A percentile compares a stretch with the other conserved stretches of the same genome.
Conservation (phyloP, 768 basidiomycete genomes). For the Podaxis sp. region DNA sequence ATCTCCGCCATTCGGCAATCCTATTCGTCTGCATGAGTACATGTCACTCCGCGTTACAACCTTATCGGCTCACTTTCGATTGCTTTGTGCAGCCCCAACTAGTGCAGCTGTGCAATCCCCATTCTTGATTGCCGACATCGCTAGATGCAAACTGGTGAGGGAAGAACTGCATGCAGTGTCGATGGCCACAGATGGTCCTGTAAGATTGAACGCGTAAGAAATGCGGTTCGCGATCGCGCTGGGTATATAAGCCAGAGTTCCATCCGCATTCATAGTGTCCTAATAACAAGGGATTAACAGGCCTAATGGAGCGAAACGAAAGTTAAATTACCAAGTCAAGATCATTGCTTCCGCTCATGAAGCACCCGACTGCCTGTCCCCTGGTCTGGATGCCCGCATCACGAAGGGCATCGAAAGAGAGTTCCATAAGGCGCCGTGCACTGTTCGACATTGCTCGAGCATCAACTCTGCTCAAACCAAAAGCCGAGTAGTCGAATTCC, state of each 20-base stretch:
- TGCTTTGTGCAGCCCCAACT: constrained; percentile 43
- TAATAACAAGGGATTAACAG: constrained; percentile 14
- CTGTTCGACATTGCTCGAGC: constrained; percentile 31
- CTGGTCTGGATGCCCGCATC: constrained; percentile 49
- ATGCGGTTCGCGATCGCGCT: constrained; percentile 38
- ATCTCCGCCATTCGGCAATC: constrained; percentile 33
- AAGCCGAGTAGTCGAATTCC: constrained; percentile 37
- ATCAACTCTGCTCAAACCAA: constrained; percentile 36
- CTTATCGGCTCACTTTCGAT: constrained; percentile 30
- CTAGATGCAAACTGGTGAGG: constrained; percentile 46
- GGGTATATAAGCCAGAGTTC: constrained; percentile 32
- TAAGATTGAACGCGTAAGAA: constrained; percentile 38
- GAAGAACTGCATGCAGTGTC: constrained; percentile 53
- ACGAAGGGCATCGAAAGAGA: constrained; percentile 37
- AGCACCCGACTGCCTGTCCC: constrained; percentile 40
- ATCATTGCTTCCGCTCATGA: constrained; percentile 31
- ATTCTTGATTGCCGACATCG: constrained; percentile 37
- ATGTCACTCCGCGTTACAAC: not conserved
- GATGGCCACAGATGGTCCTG: constrained; percentile 46
- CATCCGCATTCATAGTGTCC: constrained; percentile 32
- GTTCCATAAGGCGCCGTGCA: constrained; percentile 36
- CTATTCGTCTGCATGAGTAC: constrained; percentile 17
- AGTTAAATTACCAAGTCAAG: constrained; percentile 25
- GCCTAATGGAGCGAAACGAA: not conserved
- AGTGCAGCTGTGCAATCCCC: constrained; percentile 50